Percentiles rank a stretch among this genome's conserved stretches.
phyloP scores from a whole-genome alignment of 1,139 yeast genomes.

The Pneumocystis wakefieldiae region DNA sequence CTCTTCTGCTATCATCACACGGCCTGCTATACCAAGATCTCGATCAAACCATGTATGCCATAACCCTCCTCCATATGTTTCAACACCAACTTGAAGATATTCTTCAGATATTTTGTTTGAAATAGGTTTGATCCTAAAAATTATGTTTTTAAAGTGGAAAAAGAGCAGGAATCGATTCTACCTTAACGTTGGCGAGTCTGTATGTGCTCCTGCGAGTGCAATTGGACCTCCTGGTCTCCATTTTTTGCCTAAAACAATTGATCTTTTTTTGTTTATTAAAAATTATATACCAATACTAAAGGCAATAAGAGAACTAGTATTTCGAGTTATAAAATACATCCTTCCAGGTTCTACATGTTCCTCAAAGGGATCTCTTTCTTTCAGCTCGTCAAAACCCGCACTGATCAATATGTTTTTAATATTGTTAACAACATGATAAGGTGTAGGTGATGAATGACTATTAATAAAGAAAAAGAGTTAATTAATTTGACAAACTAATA shows the following conservation, averaged over 20 bases:
- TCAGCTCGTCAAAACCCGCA: constrained; percentile 59
- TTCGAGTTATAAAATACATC: constrained; percentile 68
- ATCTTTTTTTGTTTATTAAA: background rate
- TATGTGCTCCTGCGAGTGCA: constrained; percentile 84
- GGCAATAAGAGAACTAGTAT: constrained; percentile 76
- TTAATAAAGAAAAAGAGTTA: constrained; percentile 29
- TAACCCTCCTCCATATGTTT: constrained; percentile 87
- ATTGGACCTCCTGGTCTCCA: constrained; percentile 74
- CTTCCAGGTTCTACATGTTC: constrained; percentile 34
- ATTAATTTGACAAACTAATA: background rate
- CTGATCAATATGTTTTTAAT: constrained; percentile 38
- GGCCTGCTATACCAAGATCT: constrained; percentile 80
- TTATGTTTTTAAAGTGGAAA: constrained; percentile 13
- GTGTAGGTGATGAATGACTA: constrained; percentile 79
- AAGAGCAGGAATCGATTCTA: background rate
- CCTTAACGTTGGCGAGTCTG: constrained; percentile 77
- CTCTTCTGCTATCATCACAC: constrained; percentile 53
- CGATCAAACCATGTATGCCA: constrained; percentile 79
- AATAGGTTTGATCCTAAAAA: constrained; percentile 60
- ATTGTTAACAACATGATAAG: constrained; percentile 76
- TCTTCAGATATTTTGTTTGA: constrained; percentile 58
- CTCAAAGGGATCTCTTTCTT: constrained; percentile 68
- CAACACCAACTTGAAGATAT: constrained; percentile 81
- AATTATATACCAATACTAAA: constrained; percentile 38
- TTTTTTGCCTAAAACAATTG: constrained; percentile 33